These are phyloP conservation scores for Postia placenta DNA, from an alignment of 768 basidiomycete species.

Conservation along the genomic window DNA sequence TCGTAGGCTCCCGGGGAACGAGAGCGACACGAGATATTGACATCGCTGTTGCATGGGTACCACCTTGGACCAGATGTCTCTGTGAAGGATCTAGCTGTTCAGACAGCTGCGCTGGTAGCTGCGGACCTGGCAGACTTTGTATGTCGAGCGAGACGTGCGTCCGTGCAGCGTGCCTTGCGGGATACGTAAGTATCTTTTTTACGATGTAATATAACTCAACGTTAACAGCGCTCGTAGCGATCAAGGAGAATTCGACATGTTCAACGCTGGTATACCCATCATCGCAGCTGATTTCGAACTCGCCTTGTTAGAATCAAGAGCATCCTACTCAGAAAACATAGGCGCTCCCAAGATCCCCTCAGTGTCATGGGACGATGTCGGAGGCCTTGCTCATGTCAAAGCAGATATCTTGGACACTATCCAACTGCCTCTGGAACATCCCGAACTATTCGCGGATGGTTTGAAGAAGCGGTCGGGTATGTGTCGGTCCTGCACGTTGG, in stretches of 20 bases:
- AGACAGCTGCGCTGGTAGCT: conserved; percentile 88
- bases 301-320: conserved; percentile 67
- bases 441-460: conserved; percentile 85
- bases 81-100: conserved; percentile 62
- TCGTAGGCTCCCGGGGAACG: conserved; percentile 73
- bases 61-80: conserved; percentile 72
- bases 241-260: conserved; percentile 16
- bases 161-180: conserved; percentile 41
- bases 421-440: conserved; percentile 84
- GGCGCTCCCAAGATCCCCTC: conserved; percentile 96
- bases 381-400: conserved; percentile 84
- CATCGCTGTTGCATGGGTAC: conserved; percentile 33
- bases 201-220: background rate
- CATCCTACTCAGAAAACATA: conserved; percentile 84
- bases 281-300: conserved; percentile 61
- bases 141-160: conserved; percentile 45
- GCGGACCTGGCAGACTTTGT: conserved; percentile 74
- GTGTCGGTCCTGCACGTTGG: too few species aligned
- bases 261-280: conserved; percentile 36
- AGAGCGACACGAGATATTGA: conserved; percentile 61
- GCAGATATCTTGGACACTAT: conserved; percentile 93
- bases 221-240: background rate
- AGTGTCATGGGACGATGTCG: conserved; percentile 97
- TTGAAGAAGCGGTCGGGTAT: conserved; percentile 93
- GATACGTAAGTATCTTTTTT: conserved; percentile 27